A percentile compares a stretch with the other conserved stretches of the same genome.
phyloP scores from a whole-genome alignment of 208 protist genomes.

The Trypanosoma congolense region DNA sequence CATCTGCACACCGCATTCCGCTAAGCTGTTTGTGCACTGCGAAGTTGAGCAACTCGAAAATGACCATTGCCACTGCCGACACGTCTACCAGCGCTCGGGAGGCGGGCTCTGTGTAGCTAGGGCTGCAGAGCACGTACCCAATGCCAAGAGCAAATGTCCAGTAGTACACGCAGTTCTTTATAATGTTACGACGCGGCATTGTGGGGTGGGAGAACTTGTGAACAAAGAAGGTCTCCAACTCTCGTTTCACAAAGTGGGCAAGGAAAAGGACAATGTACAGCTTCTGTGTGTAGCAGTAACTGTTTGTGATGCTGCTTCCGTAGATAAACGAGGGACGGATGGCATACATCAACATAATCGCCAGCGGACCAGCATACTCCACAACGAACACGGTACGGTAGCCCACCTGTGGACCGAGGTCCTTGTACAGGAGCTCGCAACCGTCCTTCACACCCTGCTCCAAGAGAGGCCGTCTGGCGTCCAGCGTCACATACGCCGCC shows the following conservation, averaged over 20 bases:
- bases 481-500: slow-evolving; percentile 49
- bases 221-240: slow-evolving; percentile 93
- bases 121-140: slow-evolving; percentile 87
- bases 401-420: slow-evolving; percentile 91
- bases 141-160: slow-evolving; percentile 90
- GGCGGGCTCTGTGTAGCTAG: slow-evolving; percentile 72
- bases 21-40: slow-evolving; percentile 86
- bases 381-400: slow-evolving; percentile 93
- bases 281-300: slow-evolving; percentile 65
- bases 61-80: slow-evolving; percentile 43
- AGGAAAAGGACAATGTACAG: slow-evolving; percentile 79
- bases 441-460: slow-evolving; percentile 67
- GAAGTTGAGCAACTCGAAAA: slow-evolving; percentile 90
- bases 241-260: slow-evolving; percentile 92
- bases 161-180: slow-evolving; percentile 96
- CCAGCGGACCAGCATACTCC: slow-evolving; percentile 93
- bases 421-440: slow-evolving; percentile 77
- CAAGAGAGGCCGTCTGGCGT: slow-evolving; percentile 33
- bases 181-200: slow-evolving; percentile 93
- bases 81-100: slow-evolving; percentile 35
- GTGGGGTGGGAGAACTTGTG: slow-evolving; percentile 93
- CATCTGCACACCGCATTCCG: slow-evolving; percentile 76
- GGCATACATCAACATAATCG: slow-evolving; percentile 86
- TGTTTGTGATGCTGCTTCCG: slow-evolving; percentile 26
- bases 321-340: slow-evolving; percentile 71